These are phyloP conservation scores for Escallonia herrerae DNA, from an alignment of 129 eudicot species.

Conservation along the genomic window DNA sequence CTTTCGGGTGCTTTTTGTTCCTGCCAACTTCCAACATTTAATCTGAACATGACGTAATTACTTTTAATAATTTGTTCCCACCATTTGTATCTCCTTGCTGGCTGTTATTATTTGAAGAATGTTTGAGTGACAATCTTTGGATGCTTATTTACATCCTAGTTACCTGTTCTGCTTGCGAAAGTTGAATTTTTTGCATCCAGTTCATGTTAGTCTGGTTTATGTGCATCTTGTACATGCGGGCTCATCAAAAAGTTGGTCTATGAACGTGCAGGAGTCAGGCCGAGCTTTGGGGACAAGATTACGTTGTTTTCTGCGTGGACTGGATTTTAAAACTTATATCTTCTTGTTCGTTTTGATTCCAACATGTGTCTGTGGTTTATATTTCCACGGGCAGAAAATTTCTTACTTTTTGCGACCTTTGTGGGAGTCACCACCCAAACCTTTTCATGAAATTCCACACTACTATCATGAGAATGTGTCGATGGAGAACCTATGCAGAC, in stretches of 20 bases:
- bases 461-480: slow-evolving; percentile 83
- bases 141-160: neutral
- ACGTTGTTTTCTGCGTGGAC: slow-evolving; percentile 62
- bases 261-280: slow-evolving; percentile 51
- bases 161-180: neutral
- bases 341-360: slow-evolving; percentile 57
- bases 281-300: slow-evolving; percentile 46
- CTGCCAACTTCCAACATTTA: no score
- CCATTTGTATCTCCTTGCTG: no score
- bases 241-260: neutral
- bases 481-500: slow-evolving; percentile 76
- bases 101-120: no score
- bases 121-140: neutral
- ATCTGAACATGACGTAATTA: no score
- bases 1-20: no score
- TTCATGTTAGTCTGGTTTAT: no score
- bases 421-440: slow-evolving; percentile 89
- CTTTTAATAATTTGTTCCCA: no score
- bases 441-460: slow-evolving; percentile 73
- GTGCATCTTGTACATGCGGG: neutral
- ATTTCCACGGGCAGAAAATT: slow-evolving; percentile 72
- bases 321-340: slow-evolving; percentile 54
- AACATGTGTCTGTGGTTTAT: slow-evolving; percentile 34
- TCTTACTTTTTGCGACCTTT: slow-evolving; percentile 79
- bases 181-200: neutral